Evolutionary conservation across 2,329 filamentous ascomycete genomes (phyloP).

Genomic region (Aspergillus spinulosporus): DNA sequence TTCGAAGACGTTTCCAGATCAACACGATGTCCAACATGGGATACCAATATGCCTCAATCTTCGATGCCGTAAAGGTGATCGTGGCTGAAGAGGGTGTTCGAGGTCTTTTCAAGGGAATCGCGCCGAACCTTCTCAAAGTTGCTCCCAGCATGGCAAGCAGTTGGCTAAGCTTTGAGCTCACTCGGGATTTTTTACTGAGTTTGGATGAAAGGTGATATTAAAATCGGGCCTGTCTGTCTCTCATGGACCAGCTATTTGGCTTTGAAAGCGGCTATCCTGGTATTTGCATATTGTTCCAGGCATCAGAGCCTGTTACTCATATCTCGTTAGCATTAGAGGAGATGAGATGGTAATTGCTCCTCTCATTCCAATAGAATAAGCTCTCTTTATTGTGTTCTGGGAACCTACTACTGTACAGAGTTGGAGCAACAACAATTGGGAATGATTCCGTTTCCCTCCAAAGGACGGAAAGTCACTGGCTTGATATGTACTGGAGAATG

Average conservation of each 20-base stretch:
- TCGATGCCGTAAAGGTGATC: slow-evolving; percentile 80
- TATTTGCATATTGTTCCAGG: no score
- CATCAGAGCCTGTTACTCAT: no score
- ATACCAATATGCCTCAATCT: slow-evolving; percentile 87
- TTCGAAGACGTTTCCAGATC: slow-evolving; percentile 93
- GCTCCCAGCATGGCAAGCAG: slow-evolving; percentile 99
- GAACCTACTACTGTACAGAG: no score
- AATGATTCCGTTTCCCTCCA: no score
- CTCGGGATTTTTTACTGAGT: slow-evolving; percentile 76
- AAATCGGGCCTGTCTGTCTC: not conserved
- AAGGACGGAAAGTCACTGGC: no score
- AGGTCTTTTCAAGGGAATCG: slow-evolving; percentile 93
- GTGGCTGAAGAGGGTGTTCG: slow-evolving; percentile 76
- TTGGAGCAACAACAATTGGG: no score
- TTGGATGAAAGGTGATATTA: slow-evolving; percentile 42
- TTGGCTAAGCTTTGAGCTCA: slow-evolving; percentile 96
- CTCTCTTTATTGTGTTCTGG: no score
- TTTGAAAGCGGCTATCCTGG: no score
- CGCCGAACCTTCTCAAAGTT: slow-evolving; percentile 93
- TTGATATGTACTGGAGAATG: no score
- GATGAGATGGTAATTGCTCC: no score
- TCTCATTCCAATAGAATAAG: no score
- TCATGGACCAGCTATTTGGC: not conserved
- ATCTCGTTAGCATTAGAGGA: no score
- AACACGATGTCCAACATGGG: slow-evolving; percentile 99